A percentile compares a stretch with the other conserved stretches of the same genome.
phyloP scores from a whole-genome alignment of 495 filamentous ascomycete species.

The Lentithecium fluviatile region DNA sequence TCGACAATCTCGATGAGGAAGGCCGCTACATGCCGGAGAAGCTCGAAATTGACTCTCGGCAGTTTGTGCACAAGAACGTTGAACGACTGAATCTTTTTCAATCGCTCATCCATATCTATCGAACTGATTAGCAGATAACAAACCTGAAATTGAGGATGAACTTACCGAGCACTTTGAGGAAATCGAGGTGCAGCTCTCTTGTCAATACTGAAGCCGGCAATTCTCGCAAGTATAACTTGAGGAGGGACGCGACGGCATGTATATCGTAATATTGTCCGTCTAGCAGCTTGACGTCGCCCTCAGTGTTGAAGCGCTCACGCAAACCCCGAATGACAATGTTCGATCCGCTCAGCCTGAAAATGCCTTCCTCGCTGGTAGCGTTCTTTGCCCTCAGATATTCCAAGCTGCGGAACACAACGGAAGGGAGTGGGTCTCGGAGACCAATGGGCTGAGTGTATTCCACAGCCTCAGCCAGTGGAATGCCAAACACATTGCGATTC shows the following conservation, averaged over 20 bases:
- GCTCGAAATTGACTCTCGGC: slow-evolving; percentile 72
- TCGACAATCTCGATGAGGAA: slow-evolving; percentile 89
- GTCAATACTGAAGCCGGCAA: slow-evolving; percentile 88
- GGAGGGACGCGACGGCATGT: slow-evolving; percentile 88
- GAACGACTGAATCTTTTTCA: slow-evolving; percentile 78
- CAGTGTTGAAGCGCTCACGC: slow-evolving; percentile 86
- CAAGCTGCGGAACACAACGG: slow-evolving; percentile 96
- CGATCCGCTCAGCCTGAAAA: slow-evolving; percentile 92
- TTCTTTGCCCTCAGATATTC: slow-evolving; percentile 86
- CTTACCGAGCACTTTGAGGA: slow-evolving; percentile 80
- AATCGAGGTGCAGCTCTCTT: slow-evolving; percentile 83
- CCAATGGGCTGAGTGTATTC: slow-evolving; percentile 71
- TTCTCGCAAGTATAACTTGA: slow-evolving; percentile 93
- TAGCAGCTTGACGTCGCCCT: slow-evolving; percentile 89
- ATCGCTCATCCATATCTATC: slow-evolving; percentile 63
- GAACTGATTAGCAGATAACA: background rate
- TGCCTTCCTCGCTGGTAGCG: slow-evolving; percentile 85
- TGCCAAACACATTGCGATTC: slow-evolving; percentile 66
- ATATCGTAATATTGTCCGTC: slow-evolving; percentile 91
- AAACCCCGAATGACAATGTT: slow-evolving; percentile 90
- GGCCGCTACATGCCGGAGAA: slow-evolving; percentile 77
- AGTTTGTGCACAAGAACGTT: slow-evolving; percentile 81
- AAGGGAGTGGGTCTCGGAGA: slow-evolving; percentile 70
- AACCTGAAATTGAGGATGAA: background rate
- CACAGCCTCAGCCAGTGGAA: slow-evolving; percentile 82